phyloP scores from a whole-genome alignment of 2,329 filamentous ascomycete species.

The Fusarium floridanum region DNA sequence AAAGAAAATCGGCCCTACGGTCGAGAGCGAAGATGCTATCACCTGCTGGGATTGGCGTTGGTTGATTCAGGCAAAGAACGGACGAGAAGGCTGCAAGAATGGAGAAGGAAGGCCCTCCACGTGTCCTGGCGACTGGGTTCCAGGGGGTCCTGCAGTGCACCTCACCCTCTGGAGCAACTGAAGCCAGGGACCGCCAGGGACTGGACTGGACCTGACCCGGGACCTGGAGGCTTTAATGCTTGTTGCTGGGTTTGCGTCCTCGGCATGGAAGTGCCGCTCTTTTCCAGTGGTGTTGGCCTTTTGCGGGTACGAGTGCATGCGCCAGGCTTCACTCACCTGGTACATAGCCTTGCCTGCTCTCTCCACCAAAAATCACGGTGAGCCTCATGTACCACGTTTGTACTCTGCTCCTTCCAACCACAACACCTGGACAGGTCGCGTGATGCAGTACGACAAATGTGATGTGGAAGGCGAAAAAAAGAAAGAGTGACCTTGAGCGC shows the following conservation, averaged over 20 bases:
- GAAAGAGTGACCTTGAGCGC: neutral
- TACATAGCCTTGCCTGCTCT: constrained; percentile 20
- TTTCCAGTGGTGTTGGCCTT: constrained; percentile 3
- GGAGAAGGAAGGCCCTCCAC: constrained; percentile 22
- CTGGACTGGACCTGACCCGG: neutral
- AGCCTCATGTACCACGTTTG: constrained; percentile 26
- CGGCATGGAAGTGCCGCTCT: constrained; percentile 38
- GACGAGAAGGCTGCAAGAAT: neutral
- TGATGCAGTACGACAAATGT: constrained; percentile 27
- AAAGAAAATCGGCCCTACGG: constrained; percentile 7
- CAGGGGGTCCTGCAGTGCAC: constrained; percentile 23
- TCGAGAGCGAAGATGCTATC: constrained; percentile 6
- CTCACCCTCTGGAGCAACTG: constrained; percentile 4
- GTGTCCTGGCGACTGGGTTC: constrained; percentile 31
- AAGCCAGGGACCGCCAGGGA: constrained; percentile 18
- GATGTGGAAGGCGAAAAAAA: constrained; percentile 4
- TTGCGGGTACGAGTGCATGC: constrained; percentile 23
- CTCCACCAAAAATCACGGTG: constrained; percentile 12
- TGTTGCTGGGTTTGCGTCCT: constrained; percentile 3
- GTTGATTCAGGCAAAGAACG: constrained; percentile 26
- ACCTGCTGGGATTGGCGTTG: constrained; percentile 13
- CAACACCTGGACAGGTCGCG: constrained; percentile 30
- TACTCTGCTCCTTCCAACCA: constrained; percentile 3
- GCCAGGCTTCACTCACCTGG: constrained; percentile 20
- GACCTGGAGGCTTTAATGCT: neutral